A percentile compares a stretch with the other conserved stretches of the same genome.
Evolutionary conservation across 495 filamentous ascomycete species (phyloP).

Genomic region (Trichoderma asperelloides): DNA sequence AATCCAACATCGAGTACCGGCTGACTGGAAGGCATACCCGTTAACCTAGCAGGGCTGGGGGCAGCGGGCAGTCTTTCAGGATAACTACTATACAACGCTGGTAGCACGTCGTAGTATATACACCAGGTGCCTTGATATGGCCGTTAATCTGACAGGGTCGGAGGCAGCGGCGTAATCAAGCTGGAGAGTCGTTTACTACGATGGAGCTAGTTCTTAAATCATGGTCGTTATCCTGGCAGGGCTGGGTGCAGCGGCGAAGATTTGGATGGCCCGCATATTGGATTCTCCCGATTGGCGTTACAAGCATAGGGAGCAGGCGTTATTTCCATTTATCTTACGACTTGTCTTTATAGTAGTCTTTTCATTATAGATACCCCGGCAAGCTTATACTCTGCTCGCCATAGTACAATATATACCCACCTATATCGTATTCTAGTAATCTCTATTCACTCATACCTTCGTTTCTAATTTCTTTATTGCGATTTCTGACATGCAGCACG

Average conservation of each 20-base stretch:
- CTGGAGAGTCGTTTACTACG: not conserved
- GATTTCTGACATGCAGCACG: too few relatives aligned
- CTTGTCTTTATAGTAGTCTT: not conserved
- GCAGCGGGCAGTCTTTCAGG: not conserved
- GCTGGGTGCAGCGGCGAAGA: constrained; percentile 5
- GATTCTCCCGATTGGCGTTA: not conserved
- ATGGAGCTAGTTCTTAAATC: not conserved
- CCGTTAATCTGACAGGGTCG: constrained; percentile 6
- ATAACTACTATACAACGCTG: not conserved
- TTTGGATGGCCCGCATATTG: constrained; percentile 24
- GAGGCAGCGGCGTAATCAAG: not conserved
- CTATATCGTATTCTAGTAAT: too few relatives aligned
- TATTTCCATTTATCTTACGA: not conserved
- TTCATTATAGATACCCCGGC: not conserved
- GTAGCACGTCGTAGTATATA: not conserved
- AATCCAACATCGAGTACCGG: not conserved
- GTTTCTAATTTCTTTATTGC: too few relatives aligned
- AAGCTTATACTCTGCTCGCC: not conserved
- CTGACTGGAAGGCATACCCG: not conserved
- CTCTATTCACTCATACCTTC: too few relatives aligned
- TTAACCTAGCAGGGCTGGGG: constrained; percentile 5
- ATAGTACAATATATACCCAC: too few relatives aligned
- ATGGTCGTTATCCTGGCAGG: constrained; percentile 6
- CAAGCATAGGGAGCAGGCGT: not conserved
- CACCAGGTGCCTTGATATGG: not conserved